phyloP scores from a whole-genome alignment of 225 moss, liverwort and hornwort genomes.

The Ulota crispa region DNA sequence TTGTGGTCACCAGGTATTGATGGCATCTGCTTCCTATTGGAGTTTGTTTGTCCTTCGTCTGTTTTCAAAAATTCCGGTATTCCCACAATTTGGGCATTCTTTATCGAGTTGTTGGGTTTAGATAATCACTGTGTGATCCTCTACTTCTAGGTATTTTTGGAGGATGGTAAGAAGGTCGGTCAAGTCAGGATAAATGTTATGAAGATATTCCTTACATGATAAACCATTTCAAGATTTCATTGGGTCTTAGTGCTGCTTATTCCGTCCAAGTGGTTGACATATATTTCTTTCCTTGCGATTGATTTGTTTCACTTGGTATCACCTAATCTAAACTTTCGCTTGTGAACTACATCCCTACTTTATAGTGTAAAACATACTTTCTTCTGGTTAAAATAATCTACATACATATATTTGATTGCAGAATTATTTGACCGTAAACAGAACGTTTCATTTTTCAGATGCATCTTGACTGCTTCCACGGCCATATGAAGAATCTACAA shows the following conservation, averaged over 20 bases:
- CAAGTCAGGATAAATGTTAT: neutral
- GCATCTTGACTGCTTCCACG: constrained; percentile 46
- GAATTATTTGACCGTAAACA: neutral
- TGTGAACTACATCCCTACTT: neutral
- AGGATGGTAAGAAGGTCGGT: neutral
- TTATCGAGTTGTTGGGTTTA: neutral
- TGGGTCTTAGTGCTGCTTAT: neutral
- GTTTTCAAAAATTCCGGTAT: neutral
- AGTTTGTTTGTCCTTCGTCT: neutral
- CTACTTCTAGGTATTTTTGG: neutral
- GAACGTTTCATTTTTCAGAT: constrained; percentile 33
- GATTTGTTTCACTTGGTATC: neutral
- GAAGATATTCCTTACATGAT: neutral
- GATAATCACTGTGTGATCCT: neutral
- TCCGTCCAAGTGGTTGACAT: neutral
- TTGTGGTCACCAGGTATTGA: constrained; percentile 93
- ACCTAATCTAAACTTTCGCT: neutral
- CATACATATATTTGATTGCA: neutral
- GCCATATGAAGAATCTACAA: constrained; percentile 35
- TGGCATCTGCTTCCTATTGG: neutral
- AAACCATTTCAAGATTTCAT: neutral
- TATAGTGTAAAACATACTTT: neutral
- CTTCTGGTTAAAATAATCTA: neutral
- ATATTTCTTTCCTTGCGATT: neutral
- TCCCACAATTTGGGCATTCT: neutral